A percentile compares a stretch with the other conserved stretches of the same genome.
Conservation (phyloP, 495 filamentous ascomycete genomes). For the Penicillium herquei region DNA sequence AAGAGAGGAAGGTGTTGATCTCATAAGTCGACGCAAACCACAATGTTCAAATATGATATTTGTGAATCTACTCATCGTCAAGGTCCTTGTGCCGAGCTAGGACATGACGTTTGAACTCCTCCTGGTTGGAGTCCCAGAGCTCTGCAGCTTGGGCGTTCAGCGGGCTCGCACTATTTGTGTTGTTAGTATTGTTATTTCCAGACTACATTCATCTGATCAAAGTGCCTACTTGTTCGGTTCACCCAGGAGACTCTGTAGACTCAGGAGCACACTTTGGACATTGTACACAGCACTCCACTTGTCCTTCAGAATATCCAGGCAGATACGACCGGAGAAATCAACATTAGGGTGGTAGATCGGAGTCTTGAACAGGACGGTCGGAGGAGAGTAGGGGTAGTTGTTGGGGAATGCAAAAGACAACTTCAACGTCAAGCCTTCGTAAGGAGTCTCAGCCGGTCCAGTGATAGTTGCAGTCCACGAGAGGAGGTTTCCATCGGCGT, state of each 20-base stretch:
- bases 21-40: conserved; percentile 16
- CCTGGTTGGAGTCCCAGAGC: conserved; percentile 87
- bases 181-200: conserved; percentile 9
- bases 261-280: conserved; percentile 86
- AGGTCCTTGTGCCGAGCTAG: conserved; percentile 61
- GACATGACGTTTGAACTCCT: conserved; percentile 81
- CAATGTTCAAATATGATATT: conserved; percentile 14
- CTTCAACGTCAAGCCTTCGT: conserved; percentile 86
- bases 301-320: conserved; percentile 95
- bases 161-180: conserved; percentile 70
- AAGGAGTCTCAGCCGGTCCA: conserved; percentile 88
- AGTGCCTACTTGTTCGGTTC: conserved; percentile 90
- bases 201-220: background rate
- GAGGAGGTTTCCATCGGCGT: conserved; percentile 83
- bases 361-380: conserved; percentile 88
- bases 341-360: conserved; percentile 95
- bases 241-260: conserved; percentile 90
- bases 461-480: conserved; percentile 91
- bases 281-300: conserved; percentile 98
- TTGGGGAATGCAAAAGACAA: conserved; percentile 87
- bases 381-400: conserved; percentile 93
- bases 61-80: conserved; percentile 47
- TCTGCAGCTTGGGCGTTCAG: conserved; percentile 96
- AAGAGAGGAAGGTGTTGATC: conserved; percentile 2
- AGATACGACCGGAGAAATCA: conserved; percentile 89